A percentile compares a stretch with the other conserved stretches of the same genome.
These are phyloP conservation scores for Rhodotorula mucilaginosa DNA, from an alignment of 1,284 basidiomycete species.

Conservation along the genomic window DNA sequence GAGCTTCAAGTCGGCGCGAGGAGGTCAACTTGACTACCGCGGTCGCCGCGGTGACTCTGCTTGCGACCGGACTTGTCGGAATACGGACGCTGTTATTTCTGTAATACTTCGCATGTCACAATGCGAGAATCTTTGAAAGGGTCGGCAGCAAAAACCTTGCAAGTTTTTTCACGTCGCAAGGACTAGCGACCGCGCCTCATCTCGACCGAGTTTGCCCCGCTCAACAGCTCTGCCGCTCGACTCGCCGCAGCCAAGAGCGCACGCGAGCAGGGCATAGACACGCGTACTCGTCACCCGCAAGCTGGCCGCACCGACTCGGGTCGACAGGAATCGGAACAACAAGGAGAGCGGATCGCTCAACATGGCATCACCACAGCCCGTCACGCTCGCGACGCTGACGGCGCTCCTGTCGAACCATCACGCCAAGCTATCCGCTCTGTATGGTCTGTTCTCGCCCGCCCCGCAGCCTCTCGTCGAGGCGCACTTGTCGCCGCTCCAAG, in stretches of 20 bases:
- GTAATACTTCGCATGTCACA: too few relatives aligned
- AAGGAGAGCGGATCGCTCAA: neutral
- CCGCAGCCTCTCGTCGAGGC: constrained; percentile 14
- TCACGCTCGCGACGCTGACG: neutral
- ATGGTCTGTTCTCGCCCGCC: constrained; percentile 17
- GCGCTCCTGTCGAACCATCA: constrained; percentile 13
- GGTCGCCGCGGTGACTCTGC: neutral
- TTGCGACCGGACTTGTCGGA: neutral
- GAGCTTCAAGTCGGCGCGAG: neutral
- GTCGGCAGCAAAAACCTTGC: too few relatives aligned
- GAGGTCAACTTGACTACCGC: constrained; percentile 11
- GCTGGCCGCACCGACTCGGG: neutral
- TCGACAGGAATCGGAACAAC: neutral
- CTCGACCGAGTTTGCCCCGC: too few relatives aligned
- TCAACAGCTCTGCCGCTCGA: too few relatives aligned
- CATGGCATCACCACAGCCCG: neutral
- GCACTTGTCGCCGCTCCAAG: constrained; percentile 7
- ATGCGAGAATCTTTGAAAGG: too few relatives aligned
- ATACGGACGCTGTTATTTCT: too few relatives aligned
- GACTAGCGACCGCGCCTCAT: too few relatives aligned
- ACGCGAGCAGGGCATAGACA: too few relatives aligned
- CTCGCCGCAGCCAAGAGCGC: too few relatives aligned
- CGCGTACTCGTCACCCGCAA: neutral
- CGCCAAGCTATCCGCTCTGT: constrained; percentile 6
- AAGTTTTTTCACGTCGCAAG: too few relatives aligned